Percentiles rank a stretch among this genome's conserved stretches.
phyloP scores from a whole-genome alignment of 768 basidiomycete genomes.

The Russula earlei region DNA sequence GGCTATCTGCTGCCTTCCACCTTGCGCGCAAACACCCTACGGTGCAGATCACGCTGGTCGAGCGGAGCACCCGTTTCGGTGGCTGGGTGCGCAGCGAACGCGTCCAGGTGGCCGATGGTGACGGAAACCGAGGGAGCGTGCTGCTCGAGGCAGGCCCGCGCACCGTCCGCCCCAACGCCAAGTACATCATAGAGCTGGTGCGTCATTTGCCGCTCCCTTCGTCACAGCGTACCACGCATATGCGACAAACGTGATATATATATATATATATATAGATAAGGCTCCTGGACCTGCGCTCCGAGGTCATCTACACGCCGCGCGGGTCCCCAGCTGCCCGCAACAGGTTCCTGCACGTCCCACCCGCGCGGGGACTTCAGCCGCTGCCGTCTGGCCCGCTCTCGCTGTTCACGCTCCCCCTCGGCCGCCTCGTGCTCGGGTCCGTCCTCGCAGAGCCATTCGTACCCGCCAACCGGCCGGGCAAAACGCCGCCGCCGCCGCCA shows the following conservation, averaged over 20 bases:
- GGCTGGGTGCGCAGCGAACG: constrained; percentile 78
- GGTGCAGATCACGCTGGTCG: constrained; percentile 56
- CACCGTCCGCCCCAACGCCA: constrained; percentile 71
- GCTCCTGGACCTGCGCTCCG: constrained; percentile 50
- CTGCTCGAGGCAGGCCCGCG: constrained; percentile 82
- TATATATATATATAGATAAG: constrained; percentile 51
- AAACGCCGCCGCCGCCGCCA: neutral
- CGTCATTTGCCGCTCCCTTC: constrained; percentile 23
- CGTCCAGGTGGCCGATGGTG: constrained; percentile 31
- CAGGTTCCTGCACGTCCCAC: constrained; percentile 60
- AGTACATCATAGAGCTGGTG: constrained; percentile 71
- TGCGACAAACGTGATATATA: neutral
- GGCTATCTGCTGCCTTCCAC: constrained; percentile 74
- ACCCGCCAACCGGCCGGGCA: neutral
- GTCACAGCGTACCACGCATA: neutral
- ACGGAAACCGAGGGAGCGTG: constrained; percentile 32
- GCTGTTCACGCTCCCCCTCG: constrained; percentile 31
- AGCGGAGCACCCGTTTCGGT: constrained; percentile 54
- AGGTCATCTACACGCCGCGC: constrained; percentile 58
- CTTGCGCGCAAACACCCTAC: constrained; percentile 56
- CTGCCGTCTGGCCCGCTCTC: constrained; percentile 37
- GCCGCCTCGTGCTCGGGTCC: constrained; percentile 41
- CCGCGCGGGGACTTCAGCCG: constrained; percentile 39
- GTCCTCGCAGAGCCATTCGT: constrained; percentile 50
- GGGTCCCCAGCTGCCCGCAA: constrained; percentile 64